Conservation (phyloP, 2,329 filamentous ascomycete genomes). For the Penicillium sp. region DNA sequence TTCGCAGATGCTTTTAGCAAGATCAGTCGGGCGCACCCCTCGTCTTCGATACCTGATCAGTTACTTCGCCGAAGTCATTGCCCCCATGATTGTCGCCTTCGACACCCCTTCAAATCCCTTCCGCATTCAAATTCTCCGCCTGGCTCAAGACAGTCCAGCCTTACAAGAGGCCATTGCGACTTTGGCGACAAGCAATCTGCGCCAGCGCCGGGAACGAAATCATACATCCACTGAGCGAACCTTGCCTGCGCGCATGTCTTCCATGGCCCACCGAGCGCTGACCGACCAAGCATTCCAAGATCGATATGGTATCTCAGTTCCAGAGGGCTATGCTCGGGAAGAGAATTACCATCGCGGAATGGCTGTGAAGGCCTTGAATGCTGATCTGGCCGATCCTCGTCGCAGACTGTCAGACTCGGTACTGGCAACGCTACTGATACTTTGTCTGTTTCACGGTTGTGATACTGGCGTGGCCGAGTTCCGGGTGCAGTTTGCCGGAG, state of each 20-base stretch:
- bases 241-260: constrained; percentile 54
- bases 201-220: constrained; percentile 70
- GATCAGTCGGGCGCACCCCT: constrained; percentile 65
- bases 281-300: constrained; percentile 44
- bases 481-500: constrained; percentile 88
- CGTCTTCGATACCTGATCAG: constrained; percentile 88
- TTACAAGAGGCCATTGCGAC: constrained; percentile 93
- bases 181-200: constrained; percentile 82
- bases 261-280: constrained; percentile 49
- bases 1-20: constrained; percentile 42
- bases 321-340: constrained; percentile 68
- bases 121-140: constrained; percentile 75
- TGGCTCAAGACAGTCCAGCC: constrained; percentile 77
- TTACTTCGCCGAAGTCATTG: constrained; percentile 92
- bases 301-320: constrained; percentile 46
- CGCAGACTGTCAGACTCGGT: constrained; percentile 83
- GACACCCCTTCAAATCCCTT: constrained; percentile 87
- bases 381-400: constrained; percentile 75
- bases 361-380: constrained; percentile 81
- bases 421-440: constrained; percentile 80
- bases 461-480: constrained; percentile 93
- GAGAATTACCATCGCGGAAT: constrained; percentile 84
- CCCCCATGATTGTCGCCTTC: constrained; percentile 87
- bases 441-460: constrained; percentile 91
- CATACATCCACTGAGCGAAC: constrained; percentile 59